Base-by-base conservation (phyloP, 2,329 filamentous ascomycete genomes). In the Aspergillus versicolor region DNA sequence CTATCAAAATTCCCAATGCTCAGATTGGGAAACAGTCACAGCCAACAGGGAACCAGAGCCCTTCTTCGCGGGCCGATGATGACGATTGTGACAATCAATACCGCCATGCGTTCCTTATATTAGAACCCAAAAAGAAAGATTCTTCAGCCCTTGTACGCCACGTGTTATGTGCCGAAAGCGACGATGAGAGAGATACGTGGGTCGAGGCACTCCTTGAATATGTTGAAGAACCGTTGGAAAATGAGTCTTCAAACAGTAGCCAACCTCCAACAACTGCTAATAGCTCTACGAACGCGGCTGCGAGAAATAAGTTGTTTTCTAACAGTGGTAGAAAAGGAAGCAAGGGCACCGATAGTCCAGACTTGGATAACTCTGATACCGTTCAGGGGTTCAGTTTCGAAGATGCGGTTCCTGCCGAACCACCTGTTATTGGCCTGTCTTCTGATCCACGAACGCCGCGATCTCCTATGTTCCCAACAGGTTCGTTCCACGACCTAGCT, bases 81-180 rank as follows among this genome's bases (percentile, higher is more conserved):
- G 92, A 96, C 44, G 92, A 96, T 54, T 78, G 85, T 47, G 94
- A 97, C 59, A 95, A 95, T 68, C 91, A 97, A 72, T 99, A 96
- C 71, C 89, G 94, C 5, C 94, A 99, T 75, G 94, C 94, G 0
- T 99, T 99, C 77, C 80, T 97, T 45, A 90, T 99, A 53, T 73
- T 97, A 52, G 94, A 99, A 70, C 93, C 93, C 1, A 99, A 99
- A 79, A 91, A 92, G 74, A 97, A 96, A 74, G 94, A 99, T 69
- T 92, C 92, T 0, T 87, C 82, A 21, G 92, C 89, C 64, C 83
- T 93, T 52, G 91, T 97, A 22, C 90, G 93, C 63, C 94, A 99
- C 72, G 92, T 99, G 0, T 80, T 99, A 17, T 99, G 94, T 72
- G 93, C 94, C 0, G 94, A 99, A 74, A 97, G 90, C 67, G 94